These are phyloP conservation scores for Myxozyma sirexii DNA, from an alignment of 805 yeast species.

Conservation along the genomic window DNA sequence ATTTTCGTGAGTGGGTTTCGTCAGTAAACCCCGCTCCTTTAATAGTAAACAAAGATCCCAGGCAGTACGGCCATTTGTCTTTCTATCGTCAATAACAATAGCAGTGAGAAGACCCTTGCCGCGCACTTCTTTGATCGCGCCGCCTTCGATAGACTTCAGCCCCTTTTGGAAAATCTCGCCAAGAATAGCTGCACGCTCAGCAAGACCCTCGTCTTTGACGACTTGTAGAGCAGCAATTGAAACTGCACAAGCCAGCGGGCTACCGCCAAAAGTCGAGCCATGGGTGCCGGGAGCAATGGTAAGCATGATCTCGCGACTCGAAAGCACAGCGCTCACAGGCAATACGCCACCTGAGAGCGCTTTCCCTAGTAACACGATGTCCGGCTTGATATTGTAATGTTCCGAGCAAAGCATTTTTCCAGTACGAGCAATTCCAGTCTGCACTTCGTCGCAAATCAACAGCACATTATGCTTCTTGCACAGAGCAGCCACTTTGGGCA, in stretches of 20 bases:
- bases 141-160: constrained; percentile 44
- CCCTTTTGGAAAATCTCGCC: constrained; percentile 69
- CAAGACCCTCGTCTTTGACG: constrained; percentile 81
- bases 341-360: constrained; percentile 94
- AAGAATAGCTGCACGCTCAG: constrained; percentile 69
- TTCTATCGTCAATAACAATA: constrained; percentile 81
- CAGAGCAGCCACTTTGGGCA: constrained; percentile 62
- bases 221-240: constrained; percentile 93
- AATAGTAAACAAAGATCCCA: constrained; percentile 93
- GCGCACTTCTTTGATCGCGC: constrained; percentile 64
- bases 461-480: constrained; percentile 80
- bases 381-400: constrained; percentile 85
- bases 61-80: constrained; percentile 86
- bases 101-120: constrained; percentile 90
- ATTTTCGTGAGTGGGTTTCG: constrained; percentile 95
- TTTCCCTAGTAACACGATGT: constrained; percentile 85
- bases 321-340: constrained; percentile 88
- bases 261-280: constrained; percentile 98
- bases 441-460: constrained; percentile 94
- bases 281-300: constrained; percentile 93
- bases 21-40: constrained; percentile 75
- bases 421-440: constrained; percentile 96
- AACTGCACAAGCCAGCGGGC: constrained; percentile 89
- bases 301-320: constrained; percentile 87
- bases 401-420: constrained; percentile 92